phyloP scores from a whole-genome alignment of 2,329 filamentous ascomycete species.

The Stagonosporopsis chrysanthemi region DNA sequence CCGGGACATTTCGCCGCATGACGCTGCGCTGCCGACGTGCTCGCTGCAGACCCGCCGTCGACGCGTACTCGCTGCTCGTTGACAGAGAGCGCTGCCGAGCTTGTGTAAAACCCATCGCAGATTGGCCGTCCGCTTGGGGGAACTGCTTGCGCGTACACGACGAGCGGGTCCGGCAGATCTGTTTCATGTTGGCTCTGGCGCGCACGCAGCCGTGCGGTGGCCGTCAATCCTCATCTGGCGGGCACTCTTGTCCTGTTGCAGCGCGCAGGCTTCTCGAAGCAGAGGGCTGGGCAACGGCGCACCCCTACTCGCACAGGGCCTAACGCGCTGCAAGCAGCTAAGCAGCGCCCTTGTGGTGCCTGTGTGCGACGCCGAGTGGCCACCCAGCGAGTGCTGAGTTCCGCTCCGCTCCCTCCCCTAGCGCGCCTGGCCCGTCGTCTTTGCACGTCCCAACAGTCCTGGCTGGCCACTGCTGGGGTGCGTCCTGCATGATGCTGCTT shows the following conservation, averaged over 20 bases:
- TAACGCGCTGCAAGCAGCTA: background rate
- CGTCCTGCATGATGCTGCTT: constrained; percentile 6
- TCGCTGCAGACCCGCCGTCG: constrained; percentile 9
- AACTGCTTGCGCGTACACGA: constrained; percentile 44
- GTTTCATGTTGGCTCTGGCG: constrained; percentile 40
- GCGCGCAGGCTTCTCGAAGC: constrained; percentile 14
- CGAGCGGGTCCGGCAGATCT: constrained; percentile 36
- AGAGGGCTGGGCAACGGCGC: constrained; percentile 21
- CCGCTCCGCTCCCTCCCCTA: constrained; percentile 43
- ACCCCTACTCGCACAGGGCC: constrained; percentile 17
- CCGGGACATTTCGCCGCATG: constrained; percentile 16
- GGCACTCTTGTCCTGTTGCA: background rate
- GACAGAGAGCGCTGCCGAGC: constrained; percentile 3
- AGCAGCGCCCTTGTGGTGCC: constrained; percentile 4
- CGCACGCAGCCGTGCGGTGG: constrained; percentile 25
- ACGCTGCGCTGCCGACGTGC: constrained; percentile 8
- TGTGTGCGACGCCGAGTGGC: constrained; percentile 26
- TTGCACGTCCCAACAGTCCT: constrained; percentile 33
- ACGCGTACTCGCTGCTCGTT: constrained; percentile 21
- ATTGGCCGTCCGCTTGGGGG: constrained; percentile 15
- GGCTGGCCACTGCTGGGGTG: constrained; percentile 14
- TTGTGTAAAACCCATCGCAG: constrained; percentile 14
- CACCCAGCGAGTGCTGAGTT: constrained; percentile 25
- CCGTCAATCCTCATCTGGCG: constrained; percentile 29
- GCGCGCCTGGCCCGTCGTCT: constrained; percentile 39